These are phyloP conservation scores for Xylariales sp. DNA, from an alignment of 2,329 filamentous ascomycete genomes.

Conservation along the genomic window DNA sequence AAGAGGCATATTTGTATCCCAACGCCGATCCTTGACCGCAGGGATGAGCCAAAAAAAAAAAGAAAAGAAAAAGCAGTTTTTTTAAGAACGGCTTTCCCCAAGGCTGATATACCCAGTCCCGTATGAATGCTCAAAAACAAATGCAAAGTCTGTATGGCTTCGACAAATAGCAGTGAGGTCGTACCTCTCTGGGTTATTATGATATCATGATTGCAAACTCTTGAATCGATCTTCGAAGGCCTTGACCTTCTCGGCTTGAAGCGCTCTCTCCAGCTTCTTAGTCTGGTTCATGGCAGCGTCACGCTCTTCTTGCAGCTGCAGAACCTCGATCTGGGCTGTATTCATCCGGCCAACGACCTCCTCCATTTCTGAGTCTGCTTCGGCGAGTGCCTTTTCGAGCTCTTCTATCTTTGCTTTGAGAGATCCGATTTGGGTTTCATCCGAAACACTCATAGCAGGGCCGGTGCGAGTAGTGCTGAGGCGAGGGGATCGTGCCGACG, in stretches of 20 bases:
- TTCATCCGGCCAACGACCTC: conserved; percentile 81
- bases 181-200: too few relatives aligned
- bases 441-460: conserved; percentile 59
- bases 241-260: conserved; percentile 61
- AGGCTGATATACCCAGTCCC: too few relatives aligned
- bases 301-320: conserved; percentile 69
- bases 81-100: too few relatives aligned
- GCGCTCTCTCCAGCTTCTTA: conserved; percentile 61
- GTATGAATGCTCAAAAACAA: too few relatives aligned
- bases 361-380: conserved; percentile 78
- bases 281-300: conserved; percentile 73
- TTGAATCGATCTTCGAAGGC: conserved; percentile 38
- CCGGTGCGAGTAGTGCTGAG: conserved; percentile 43
- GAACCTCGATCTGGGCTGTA: conserved; percentile 76
- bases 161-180: too few relatives aligned
- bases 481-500: conserved; percentile 46
- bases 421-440: conserved; percentile 68
- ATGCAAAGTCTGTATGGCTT: too few relatives aligned
- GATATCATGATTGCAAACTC: conserved; percentile 9
- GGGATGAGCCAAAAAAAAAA: too few relatives aligned
- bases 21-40: too few relatives aligned
- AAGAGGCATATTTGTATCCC: too few relatives aligned
- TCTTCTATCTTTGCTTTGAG: conserved; percentile 77
- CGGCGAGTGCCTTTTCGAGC: conserved; percentile 71
- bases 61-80: too few relatives aligned